A percentile compares a stretch with the other conserved stretches of the same genome.
phyloP scores from a whole-genome alignment of 2,329 filamentous ascomycete species.

The Cladosporium sp. region DNA sequence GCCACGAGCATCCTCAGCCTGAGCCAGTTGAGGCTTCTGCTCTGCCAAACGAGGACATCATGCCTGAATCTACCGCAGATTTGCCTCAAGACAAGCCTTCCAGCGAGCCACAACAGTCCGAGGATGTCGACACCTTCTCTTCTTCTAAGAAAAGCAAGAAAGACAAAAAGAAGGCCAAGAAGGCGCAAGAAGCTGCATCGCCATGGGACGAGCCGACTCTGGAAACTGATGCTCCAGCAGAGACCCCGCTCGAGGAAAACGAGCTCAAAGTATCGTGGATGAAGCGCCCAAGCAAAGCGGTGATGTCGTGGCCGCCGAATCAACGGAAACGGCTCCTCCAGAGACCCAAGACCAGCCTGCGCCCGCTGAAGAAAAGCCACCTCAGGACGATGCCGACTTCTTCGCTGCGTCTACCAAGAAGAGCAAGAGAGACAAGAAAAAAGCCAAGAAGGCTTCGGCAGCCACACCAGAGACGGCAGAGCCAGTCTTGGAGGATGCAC shows the following conservation, averaged over 20 bases:
- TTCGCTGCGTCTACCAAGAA: constrained; percentile 20
- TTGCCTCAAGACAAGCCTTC: neutral
- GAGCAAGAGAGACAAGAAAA: constrained; percentile 25
- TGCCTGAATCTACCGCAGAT: no score
- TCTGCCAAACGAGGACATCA: no score
- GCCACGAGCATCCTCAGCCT: no score
- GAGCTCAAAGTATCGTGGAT: neutral
- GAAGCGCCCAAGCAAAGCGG: neutral
- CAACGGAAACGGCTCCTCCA: neutral
- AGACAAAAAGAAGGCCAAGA: constrained; percentile 38
- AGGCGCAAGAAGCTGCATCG: neutral
- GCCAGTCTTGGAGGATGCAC: neutral
- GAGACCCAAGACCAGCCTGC: neutral
- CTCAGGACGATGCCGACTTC: constrained; percentile 7
- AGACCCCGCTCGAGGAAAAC: neutral
- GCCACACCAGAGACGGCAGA: neutral
- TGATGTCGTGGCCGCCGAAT: neutral
- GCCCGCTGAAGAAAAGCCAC: no score
- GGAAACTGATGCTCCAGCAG: neutral
- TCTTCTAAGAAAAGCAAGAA: constrained; percentile 35
- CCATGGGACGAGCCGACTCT: neutral
- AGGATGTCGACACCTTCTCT: neutral
- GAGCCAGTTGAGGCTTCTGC: no score
- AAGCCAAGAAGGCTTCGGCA: neutral
- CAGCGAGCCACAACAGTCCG: no score